Evolutionary conservation across 805 yeast species (phyloP), one percentile per base, ranked within the genome.

Genomic region (Alloascoidea hylecoeti): DNA sequence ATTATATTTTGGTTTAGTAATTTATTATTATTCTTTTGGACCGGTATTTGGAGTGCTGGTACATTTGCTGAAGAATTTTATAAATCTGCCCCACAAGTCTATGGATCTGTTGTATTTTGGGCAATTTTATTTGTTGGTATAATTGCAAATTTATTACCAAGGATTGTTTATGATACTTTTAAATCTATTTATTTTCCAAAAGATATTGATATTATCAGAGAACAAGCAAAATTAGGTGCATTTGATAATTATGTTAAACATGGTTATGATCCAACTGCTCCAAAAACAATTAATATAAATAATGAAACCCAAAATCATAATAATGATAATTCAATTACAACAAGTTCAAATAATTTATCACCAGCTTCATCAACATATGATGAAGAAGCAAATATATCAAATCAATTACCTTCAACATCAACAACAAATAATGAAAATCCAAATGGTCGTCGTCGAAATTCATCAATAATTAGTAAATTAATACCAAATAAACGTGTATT

Each of bases 211-310:
- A 75, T 82, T 44, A 67, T 82, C 39, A 60, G 92, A 49, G 92
- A 82, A 55, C 70, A 81, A 57, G 76, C 73, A 46, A 56, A 56
- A 17, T 62, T 67, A 39, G 92, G 92, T 35, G 80, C 76, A 46
- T 81, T 70, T 48, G 74, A 63, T 42, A 72, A 67, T 28, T 80
- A 75, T 51, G 86, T 85, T 5, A 58, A 53, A 9, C 66, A 70
- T 39, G 30, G n/a, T 23, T 81, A 78, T 51, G 94, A 81, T 53
- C 94, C 94, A 34, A 80, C 94, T 2, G 88, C 79, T 55, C 84
- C 86, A 18, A 59, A 16, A 5, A 34, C n/a, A n/a, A n/a, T n/a
- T n/a, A n/a, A n/a, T n/a, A n/a, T n/a, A n/a, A n/a, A n/a, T n/a
- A n/a, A n/a, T n/a, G n/a, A n/a, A n/a, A n/a, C n/a, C n/a, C n/a